Evolutionary conservation across 2,329 filamentous ascomycete species (phyloP), one percentile per base, ranked within the genome.

Genomic region (Elsinoe necatrix): DNA sequence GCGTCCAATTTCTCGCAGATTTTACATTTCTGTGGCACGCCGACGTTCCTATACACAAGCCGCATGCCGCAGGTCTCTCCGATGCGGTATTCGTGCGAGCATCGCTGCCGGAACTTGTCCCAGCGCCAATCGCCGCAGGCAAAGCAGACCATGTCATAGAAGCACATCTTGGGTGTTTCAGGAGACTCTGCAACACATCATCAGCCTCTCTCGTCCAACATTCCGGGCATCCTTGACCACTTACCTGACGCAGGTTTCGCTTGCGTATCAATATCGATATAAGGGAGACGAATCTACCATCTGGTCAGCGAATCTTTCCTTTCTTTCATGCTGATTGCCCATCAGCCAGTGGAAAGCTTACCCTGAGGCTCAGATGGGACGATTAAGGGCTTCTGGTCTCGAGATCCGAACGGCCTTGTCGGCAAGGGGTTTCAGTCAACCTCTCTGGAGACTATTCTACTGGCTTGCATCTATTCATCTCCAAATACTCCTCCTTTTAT

Each of bases 61-160:
- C 89, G 95, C 76, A 95, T 87, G 60, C 92, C 92, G 74, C 92
- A 97, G 35, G 92, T 96, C 78, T 97, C 92, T 66, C 92, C 92
- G 63, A 88, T 95, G 63, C 92, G 87, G 75, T 95, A 95, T 72
- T 96, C 92, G 73, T 89, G 90, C 72, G 87, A 85, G 80, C 92
- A 97, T 70, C 95, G 91, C 72, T 91, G 82, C 63, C 87, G 84
- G 77, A 96, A 96, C 75, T 86, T 86, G 63, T 89, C 87, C 91
- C 91, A 97, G 73, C 90, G 89, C 85, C 87, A 95, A 79, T 89
- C 92, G 67, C 87, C 87, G 75, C 92, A 97, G 58, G 73, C 73
- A 80, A 87, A 95, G 65, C 83, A 81, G 71, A 86, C 89, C 73
- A 92, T 87, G 67, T 96, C 90, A 78, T 91, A 97, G 79, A 93